These are phyloP conservation scores for Neurospora intermedia DNA, from an alignment of 495 filamentous ascomycete species.

Conservation along the genomic window DNA sequence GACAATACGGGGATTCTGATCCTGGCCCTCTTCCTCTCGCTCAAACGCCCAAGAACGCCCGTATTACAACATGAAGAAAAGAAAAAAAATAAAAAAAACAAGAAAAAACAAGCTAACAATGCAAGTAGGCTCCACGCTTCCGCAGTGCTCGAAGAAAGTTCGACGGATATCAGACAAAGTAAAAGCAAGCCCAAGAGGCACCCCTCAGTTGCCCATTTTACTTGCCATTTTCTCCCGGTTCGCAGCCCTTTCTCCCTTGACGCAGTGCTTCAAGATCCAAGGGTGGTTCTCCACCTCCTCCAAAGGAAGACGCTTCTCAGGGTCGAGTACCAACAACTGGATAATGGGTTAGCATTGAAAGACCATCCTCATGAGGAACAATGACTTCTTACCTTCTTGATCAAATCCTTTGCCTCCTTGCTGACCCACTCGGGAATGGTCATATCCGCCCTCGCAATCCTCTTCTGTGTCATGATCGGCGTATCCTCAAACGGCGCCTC, in stretches of 20 bases:
- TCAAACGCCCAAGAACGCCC: not conserved
- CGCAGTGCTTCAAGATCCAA: slow-evolving; percentile 96
- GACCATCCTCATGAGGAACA: not conserved
- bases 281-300: slow-evolving; percentile 86
- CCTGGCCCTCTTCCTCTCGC: not conserved
- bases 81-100: too few relatives aligned
- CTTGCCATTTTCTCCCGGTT: slow-evolving; percentile 34
- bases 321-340: slow-evolving; percentile 84
- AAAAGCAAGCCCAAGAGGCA: not conserved
- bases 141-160: not conserved
- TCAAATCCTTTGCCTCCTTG: slow-evolving; percentile 82
- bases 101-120: not conserved
- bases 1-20: not conserved
- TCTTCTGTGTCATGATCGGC: slow-evolving; percentile 84
- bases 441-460: slow-evolving; percentile 88
- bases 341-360: not conserved
- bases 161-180: not conserved
- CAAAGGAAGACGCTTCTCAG: slow-evolving; percentile 82
- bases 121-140: not conserved
- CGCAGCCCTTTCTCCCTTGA: slow-evolving; percentile 56
- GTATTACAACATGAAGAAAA: not conserved
- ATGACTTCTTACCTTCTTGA: slow-evolving; percentile 60
- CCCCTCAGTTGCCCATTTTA: slow-evolving; percentile 11
- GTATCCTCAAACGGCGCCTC: slow-evolving; percentile 96
- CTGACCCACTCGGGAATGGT: slow-evolving; percentile 82